These are phyloP conservation scores for Candida namnaoensis DNA, from an alignment of 805 yeast genomes.

Conservation along the genomic window DNA sequence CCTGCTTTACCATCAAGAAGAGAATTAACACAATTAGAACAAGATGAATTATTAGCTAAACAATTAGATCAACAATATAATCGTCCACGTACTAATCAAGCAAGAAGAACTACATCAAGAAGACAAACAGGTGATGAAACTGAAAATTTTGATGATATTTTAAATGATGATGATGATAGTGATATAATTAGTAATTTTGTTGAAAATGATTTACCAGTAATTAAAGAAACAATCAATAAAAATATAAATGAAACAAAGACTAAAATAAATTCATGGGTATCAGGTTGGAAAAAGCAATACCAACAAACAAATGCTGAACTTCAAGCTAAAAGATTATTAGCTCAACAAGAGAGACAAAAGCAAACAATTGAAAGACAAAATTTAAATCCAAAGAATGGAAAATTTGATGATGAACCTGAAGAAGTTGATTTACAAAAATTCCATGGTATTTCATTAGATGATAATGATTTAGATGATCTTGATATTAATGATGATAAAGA, in stretches of 20 bases:
- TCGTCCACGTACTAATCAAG: conserved; percentile 7
- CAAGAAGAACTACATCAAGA: conserved; percentile 17
- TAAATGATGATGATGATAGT: conserved; percentile 29
- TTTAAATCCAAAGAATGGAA: conserved; percentile 16
- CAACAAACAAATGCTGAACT: conserved; percentile 1
- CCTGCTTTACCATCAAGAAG: conserved; percentile 20
- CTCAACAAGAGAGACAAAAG: conserved; percentile 4
- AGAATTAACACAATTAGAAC: conserved; percentile 36
- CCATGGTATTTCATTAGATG: conserved; percentile 36
- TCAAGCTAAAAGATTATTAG: conserved; percentile 2
- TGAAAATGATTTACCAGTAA: conserved; percentile 44
- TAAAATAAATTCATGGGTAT: conserved; percentile 64
- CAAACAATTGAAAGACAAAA: conserved; percentile 10
- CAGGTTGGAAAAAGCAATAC: conserved; percentile 17
- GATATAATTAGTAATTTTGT: conserved; percentile 51
- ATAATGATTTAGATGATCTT: conserved; percentile 9
- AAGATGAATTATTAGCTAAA: conserved; percentile 81
- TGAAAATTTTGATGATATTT: conserved; percentile 3
- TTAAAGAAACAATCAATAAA: conserved; percentile 59
- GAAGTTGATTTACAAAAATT: conserved; percentile 39
- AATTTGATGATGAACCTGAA: conserved; percentile 46
- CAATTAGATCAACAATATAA: conserved; percentile 62
- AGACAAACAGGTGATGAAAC: conserved; percentile 5
- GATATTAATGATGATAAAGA: conserved; percentile 3
- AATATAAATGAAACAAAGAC: conserved; percentile 77